A percentile compares a stretch with the other conserved stretches of the same genome.
Conservation (phyloP, 441 rosid genomes). For the Breynia disticha region DNA sequence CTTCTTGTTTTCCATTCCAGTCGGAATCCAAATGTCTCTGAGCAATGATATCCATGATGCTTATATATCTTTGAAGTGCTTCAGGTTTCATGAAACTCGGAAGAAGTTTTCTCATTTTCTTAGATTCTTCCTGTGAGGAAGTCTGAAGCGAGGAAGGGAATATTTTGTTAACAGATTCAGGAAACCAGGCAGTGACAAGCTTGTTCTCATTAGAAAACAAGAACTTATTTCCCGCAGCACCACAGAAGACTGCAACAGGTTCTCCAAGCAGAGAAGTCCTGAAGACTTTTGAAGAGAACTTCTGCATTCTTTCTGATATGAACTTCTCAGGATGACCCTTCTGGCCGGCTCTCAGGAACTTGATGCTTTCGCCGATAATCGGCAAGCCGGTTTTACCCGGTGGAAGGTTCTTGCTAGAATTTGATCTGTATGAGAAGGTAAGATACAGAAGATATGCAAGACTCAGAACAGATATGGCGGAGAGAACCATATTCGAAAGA, state of each 20-base stretch:
- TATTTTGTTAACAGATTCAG: slow-evolving; percentile 32
- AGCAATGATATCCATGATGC: slow-evolving; percentile 30
- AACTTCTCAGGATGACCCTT: not conserved
- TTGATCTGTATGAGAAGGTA: no score
- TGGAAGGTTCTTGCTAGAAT: not conserved
- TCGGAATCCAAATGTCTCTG: slow-evolving; percentile 19
- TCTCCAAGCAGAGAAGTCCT: slow-evolving; percentile 37
- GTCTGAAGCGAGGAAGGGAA: slow-evolving; percentile 13
- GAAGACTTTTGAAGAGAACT: slow-evolving; percentile 21
- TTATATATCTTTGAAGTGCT: slow-evolving; percentile 23
- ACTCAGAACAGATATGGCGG: no score
- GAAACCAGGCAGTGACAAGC: slow-evolving; percentile 42
- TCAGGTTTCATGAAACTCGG: slow-evolving; percentile 20
- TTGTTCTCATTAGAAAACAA: slow-evolving; percentile 51
- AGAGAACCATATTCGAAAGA: no score
- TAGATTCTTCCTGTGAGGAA: not conserved
- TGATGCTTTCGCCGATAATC: not conserved
- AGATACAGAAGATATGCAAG: no score
- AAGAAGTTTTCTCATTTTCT: not conserved
- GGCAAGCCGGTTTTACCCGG: not conserved
- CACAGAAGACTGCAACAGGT: slow-evolving; percentile 32
- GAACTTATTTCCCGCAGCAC: slow-evolving; percentile 44
- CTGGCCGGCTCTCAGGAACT: not conserved
- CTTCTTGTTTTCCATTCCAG: slow-evolving; percentile 27
- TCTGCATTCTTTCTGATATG: not conserved